Evolutionary conservation across 345 rosid species (phyloP), one percentile per base, ranked within the genome.

Genomic region (Linum usitatissimum): DNA sequence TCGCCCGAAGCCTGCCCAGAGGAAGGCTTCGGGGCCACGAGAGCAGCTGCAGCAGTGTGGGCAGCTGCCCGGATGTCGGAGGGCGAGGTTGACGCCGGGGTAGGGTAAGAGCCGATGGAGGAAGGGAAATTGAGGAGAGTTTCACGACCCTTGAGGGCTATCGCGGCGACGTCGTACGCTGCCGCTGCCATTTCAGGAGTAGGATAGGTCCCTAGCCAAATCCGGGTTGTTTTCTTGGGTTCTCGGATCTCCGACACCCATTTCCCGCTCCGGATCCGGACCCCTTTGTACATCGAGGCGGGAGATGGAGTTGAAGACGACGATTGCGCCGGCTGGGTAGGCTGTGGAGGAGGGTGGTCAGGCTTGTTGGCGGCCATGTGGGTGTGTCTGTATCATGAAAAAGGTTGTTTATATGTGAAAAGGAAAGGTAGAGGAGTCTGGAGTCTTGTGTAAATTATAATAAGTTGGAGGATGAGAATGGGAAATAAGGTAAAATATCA

Each of bases 101-200:
- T 3, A 0, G 80, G 84, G 36, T 83, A 87, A 18, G 84, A 83
- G n/a, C 55, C 61, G 40, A 73, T 66, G 60, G 76, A 75, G 42
- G 73, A 76, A 0, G 90, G 88, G 64, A 87, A 84, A 49, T 84
- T 87, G 28, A 87, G 69, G 18, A 68, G 72, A 7, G 86, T 61
- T 30, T 81, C 80, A 5, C 81, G 69, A 6, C 91, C 95, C 64
- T 87, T 87, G 17, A 87, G 77, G 21, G 88, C 80, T 5, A 87
- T 59, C 5, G 91, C 88, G 9, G 95, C 91, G 70, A 77, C 91
- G 63, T 87, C 91, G 51, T 87, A 84, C 1, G 95, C 95, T 0
- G 91, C 77, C 0, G 91, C 95, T 1, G 91, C 95, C 95, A 87
- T 87, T 68, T 84, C 90, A 19, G 89, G 81, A 3, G 81, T 82